Evolutionary conservation across 2,329 filamentous ascomycete species (phyloP).

Genomic region (Fusarium continuum): DNA sequence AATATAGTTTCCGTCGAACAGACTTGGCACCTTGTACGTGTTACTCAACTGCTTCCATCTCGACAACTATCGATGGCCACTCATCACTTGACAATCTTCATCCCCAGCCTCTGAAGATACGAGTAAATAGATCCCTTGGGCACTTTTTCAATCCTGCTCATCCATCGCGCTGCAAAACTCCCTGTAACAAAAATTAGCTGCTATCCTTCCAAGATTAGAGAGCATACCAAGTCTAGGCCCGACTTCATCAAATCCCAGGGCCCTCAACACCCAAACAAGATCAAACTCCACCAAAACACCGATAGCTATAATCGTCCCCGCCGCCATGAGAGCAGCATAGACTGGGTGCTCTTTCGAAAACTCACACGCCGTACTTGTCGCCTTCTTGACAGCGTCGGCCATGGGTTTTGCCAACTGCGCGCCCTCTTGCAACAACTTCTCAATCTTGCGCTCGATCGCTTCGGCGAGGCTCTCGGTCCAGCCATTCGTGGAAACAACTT

Average conservation of each 20-base stretch:
- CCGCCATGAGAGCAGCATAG: constrained; percentile 31
- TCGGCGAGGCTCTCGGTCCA: constrained; percentile 35
- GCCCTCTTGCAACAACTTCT: constrained; percentile 20
- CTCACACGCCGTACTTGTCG: constrained; percentile 6
- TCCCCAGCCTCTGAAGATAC: constrained; percentile 35
- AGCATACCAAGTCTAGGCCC: constrained; percentile 33
- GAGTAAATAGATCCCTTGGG: constrained; percentile 32
- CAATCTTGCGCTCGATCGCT: constrained; percentile 25
- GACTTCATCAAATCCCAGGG: constrained; percentile 30
- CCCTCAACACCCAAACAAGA: constrained; percentile 33
- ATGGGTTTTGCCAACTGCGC: constrained; percentile 14
- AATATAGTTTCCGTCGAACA: background rate
- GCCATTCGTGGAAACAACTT: constrained; percentile 14
- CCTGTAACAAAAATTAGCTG: background rate
- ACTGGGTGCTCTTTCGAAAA: constrained; percentile 35
- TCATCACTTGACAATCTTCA: constrained; percentile 12
- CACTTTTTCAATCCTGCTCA: constrained; percentile 33
- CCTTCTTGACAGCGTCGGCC: constrained; percentile 20
- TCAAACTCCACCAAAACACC: constrained; percentile 31
- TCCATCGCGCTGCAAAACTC: constrained; percentile 39
- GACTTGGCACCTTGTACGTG: background rate
- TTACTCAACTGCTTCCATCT: background rate
- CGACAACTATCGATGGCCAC: background rate
- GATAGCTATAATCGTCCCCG: constrained; percentile 27
- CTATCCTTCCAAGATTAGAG: rapidly evolving